These are phyloP conservation scores for Saccharomyces paradoxus DNA, from an alignment of 805 yeast species.

Conservation along the genomic window DNA sequence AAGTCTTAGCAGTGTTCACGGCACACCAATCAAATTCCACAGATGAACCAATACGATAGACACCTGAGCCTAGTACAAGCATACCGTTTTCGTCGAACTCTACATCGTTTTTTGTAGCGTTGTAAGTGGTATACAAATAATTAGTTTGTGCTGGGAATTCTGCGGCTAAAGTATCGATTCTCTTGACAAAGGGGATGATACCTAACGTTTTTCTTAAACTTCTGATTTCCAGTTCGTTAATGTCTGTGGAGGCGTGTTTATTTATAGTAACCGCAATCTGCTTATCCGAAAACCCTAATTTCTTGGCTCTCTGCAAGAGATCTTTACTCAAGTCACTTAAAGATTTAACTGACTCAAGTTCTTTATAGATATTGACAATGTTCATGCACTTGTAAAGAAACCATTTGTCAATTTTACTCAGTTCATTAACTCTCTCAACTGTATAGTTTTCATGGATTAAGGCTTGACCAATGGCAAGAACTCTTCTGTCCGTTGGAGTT, in stretches of 20 bases:
- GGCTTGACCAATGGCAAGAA: conserved; percentile 98
- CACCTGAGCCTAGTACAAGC: conserved; percentile 97
- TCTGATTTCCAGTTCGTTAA: conserved; percentile 72
- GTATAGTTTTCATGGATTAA: conserved; percentile 82
- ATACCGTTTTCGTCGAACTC: conserved; percentile 84
- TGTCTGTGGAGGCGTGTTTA: conserved; percentile 27
- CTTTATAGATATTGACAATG: conserved; percentile 81
- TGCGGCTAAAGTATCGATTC: conserved; percentile 95
- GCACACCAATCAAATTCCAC: conserved; percentile 99
- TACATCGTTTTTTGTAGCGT: conserved; percentile 80
- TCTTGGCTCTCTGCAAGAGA: conserved; percentile 70
- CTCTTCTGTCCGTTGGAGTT: conserved; percentile 90
- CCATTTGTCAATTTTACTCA: conserved; percentile 93
- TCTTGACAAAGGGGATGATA: conserved; percentile 87
- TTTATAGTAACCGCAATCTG: conserved; percentile 79
- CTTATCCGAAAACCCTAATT: conserved; percentile 89
- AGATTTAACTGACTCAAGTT: conserved; percentile 57
- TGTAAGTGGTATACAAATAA: conserved; percentile 91
- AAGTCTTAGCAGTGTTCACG: conserved; percentile 89
- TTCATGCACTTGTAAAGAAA: conserved; percentile 87
- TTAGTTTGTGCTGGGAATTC: conserved; percentile 97
- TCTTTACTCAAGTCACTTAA: conserved; percentile 58
- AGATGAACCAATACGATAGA: conserved; percentile 95
- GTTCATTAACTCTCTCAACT: conserved; percentile 85
- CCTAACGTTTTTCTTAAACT: conserved; percentile 70